A percentile compares a stretch with the other conserved stretches of the same genome.
Conservation (phyloP, 1,284 basidiomycete species). For the Vanrija humicola region DNA sequence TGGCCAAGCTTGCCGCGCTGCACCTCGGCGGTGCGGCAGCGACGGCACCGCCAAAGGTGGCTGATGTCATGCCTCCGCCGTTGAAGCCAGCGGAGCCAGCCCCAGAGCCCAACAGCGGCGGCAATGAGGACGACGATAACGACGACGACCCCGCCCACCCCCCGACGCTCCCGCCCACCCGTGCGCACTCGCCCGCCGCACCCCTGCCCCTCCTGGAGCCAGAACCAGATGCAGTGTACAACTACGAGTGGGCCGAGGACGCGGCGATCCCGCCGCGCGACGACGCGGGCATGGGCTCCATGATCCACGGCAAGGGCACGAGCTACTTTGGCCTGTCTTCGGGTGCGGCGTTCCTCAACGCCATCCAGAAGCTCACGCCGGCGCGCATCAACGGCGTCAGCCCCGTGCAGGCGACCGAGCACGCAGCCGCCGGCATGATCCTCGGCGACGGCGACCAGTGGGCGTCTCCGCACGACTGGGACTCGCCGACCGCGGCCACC, state of each 20-base stretch:
- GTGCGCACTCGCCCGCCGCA: neutral
- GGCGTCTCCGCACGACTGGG: too few species aligned
- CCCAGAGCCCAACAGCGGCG: neutral
- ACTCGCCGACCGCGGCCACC: neutral
- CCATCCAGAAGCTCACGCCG: constrained; percentile 14
- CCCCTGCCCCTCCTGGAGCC: neutral
- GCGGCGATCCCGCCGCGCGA: neutral
- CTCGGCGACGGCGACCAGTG: too few species aligned
- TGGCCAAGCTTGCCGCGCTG: neutral
- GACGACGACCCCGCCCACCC: too few species aligned
- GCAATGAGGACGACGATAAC: neutral
- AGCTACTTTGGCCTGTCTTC: constrained; percentile 22
- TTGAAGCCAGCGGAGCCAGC: neutral
- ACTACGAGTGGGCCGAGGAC: constrained; percentile 16
- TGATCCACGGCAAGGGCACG: constrained; percentile 10
- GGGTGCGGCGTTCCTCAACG: constrained; percentile 20
- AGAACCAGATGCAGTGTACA: neutral
- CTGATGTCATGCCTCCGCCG: neutral
- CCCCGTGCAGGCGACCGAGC: neutral
- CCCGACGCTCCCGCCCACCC: too few species aligned
- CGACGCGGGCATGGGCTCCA: constrained; percentile 10
- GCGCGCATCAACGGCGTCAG: neutral
- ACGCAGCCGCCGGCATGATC: neutral
- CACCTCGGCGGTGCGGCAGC: neutral
- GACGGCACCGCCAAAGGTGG: neutral